Evolutionary conservation across 345 rosid genomes (phyloP).

Genomic region (Melaleuca quinquenervia): DNA sequence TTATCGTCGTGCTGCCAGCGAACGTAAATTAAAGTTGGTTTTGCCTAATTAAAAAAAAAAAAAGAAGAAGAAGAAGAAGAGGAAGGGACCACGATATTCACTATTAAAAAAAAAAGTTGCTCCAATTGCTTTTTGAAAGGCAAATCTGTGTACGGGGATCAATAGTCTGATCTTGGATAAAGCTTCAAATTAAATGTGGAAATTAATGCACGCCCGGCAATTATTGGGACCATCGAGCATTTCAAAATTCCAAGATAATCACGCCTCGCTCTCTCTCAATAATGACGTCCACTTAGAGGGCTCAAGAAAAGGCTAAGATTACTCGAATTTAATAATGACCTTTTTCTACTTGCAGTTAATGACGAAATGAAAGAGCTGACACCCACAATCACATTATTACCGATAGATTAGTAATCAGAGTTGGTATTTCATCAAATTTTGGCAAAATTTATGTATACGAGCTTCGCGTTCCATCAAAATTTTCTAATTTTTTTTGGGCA

Average conservation of each 20-base stretch:
- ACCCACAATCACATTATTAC: neutral
- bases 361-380: neutral
- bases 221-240: neutral
- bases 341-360: neutral
- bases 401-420: neutral
- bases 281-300: neutral
- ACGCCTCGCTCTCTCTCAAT: neutral
- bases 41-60: neutral
- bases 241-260: neutral
- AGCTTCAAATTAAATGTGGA: neutral
- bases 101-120: neutral
- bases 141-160: neutral
- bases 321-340: neutral
- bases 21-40: neutral
- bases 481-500: neutral
- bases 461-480: neutral
- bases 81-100: neutral
- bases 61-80: too few species aligned
- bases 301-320: neutral
- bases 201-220: neutral
- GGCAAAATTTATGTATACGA: neutral
- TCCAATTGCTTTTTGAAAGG: neutral
- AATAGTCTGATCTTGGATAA: neutral
- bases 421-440: neutral
- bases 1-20: neutral